Evolutionary conservation across 495 filamentous ascomycete species (phyloP).

Genomic region (Aspergillus heteromorphus): DNA sequence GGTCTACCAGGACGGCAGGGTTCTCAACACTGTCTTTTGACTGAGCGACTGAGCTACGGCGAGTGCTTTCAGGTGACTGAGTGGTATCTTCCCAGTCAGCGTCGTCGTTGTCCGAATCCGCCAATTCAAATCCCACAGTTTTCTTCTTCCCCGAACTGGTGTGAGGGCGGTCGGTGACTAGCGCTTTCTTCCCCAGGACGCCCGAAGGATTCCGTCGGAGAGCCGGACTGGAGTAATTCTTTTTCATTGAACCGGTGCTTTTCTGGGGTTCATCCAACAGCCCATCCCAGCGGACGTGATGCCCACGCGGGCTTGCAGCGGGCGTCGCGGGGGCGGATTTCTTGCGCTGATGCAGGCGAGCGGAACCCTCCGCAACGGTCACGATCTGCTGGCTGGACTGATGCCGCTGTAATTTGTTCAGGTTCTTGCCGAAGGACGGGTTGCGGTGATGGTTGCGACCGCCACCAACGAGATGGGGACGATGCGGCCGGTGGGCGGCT

Average conservation of each 20-base stretch:
- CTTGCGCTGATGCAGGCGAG: conserved; percentile 43
- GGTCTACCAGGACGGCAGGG: conserved; percentile 37
- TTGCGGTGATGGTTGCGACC: conserved; percentile 42
- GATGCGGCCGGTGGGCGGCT: conserved; percentile 27
- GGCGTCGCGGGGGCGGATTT: conserved; percentile 46
- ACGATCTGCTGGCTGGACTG: conserved; percentile 24
- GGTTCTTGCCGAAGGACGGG: conserved; percentile 37
- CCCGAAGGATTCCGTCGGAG: conserved; percentile 34
- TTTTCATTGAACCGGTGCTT: conserved; percentile 34
- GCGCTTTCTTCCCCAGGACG: conserved; percentile 30
- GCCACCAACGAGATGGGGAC: conserved; percentile 41
- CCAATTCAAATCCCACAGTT: conserved; percentile 44
- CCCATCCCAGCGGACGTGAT: conserved; percentile 42
- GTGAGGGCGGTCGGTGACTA: conserved; percentile 34
- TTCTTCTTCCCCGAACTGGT: conserved; percentile 42
- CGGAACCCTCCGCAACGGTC: conserved; percentile 23
- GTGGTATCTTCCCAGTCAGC: conserved; percentile 48
- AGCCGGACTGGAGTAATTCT: conserved; percentile 41
- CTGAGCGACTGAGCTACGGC: conserved; percentile 41
- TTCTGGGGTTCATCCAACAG: conserved; percentile 23
- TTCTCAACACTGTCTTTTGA: conserved; percentile 39
- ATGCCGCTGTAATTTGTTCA: conserved; percentile 38
- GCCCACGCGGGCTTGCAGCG: conserved; percentile 34
- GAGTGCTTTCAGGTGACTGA: conserved; percentile 46
- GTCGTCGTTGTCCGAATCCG: conserved; percentile 42